Percentiles rank a stretch among this genome's conserved stretches.
These are phyloP conservation scores for Microsporum canis DNA, from an alignment of 2,329 filamentous ascomycete species.

Conservation along the genomic window DNA sequence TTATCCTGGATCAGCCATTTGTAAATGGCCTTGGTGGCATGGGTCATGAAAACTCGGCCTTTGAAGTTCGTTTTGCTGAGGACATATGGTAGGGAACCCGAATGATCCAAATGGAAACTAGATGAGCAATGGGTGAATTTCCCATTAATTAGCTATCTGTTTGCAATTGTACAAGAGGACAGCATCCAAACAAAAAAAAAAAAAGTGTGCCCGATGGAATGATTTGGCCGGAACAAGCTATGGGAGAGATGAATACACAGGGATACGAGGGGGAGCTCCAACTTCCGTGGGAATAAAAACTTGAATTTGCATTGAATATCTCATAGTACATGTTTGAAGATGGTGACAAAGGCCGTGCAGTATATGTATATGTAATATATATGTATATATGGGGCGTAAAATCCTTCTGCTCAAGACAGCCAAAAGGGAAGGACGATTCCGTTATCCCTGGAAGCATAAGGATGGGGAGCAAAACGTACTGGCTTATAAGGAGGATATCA, in stretches of 20 bases:
- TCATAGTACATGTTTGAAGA: conserved; percentile 4
- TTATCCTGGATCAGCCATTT: conserved; percentile 99
- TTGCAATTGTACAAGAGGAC: background rate
- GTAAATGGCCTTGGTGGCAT: conserved; percentile 98
- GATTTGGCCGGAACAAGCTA: background rate
- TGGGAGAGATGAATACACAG: background rate
- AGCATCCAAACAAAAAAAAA: no score
- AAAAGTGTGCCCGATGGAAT: background rate
- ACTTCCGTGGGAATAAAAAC: background rate
- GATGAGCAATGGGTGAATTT: background rate
- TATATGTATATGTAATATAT: background rate
- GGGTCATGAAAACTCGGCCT: conserved; percentile 96
- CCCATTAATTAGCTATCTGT: background rate
- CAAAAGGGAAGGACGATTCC: background rate
- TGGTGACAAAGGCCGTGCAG: background rate
- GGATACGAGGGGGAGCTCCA: background rate
- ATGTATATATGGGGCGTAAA: background rate
- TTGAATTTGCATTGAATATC: conserved; percentile 4
- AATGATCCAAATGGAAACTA: conserved; percentile 97
- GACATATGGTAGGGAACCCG: conserved; percentile 95
- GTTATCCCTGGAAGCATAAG: background rate
- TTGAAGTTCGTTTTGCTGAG: conserved; percentile 96
- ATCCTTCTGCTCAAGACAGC: background rate
- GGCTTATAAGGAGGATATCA: conserved; percentile 93
- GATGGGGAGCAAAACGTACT: conserved; percentile 57